Percentiles rank a stretch among this genome's conserved stretches.
Evolutionary conservation across 495 filamentous ascomycete genomes (phyloP).

Genomic region (Trichoderma asperelloides): DNA sequence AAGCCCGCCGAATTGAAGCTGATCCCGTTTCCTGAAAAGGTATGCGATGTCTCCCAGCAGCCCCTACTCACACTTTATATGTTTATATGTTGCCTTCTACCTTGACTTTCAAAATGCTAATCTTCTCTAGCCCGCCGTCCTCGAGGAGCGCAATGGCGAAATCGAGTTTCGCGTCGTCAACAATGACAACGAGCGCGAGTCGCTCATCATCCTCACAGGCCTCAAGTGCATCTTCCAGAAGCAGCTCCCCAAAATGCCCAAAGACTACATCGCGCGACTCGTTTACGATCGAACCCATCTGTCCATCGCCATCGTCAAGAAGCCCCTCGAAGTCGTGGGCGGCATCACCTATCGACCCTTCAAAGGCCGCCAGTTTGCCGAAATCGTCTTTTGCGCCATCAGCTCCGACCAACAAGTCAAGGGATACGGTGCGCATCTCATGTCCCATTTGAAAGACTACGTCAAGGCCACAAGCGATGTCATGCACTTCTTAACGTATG

Average conservation of each 20-base stretch:
- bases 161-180: constrained; percentile 98
- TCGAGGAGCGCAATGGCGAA: constrained; percentile 89
- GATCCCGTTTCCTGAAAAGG: constrained; percentile 81
- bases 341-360: constrained; percentile 97
- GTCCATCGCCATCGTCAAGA: constrained; percentile 95
- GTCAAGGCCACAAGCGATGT: constrained; percentile 94
- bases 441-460: constrained; percentile 98
- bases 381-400: constrained; percentile 98
- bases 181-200: constrained; percentile 82
- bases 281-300: constrained; percentile 96
- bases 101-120: neutral
- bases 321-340: constrained; percentile 87
- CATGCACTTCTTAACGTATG: constrained; percentile 98
- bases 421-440: constrained; percentile 94
- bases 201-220: constrained; percentile 88
- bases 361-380: constrained; percentile 84
- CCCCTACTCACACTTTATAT: neutral
- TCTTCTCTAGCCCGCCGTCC: constrained; percentile 62
- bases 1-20: constrained; percentile 41
- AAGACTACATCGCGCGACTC: constrained; percentile 93
- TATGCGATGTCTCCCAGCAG: constrained; percentile 21
- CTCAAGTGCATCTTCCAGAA: constrained; percentile 98
- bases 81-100: neutral
- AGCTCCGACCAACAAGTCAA: constrained; percentile 98
- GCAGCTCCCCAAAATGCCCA: constrained; percentile 97